Evolutionary conservation across 768 basidiomycete genomes (phyloP), one percentile per base, ranked within the genome.

Genomic region (Pulveroboletus sp.): DNA sequence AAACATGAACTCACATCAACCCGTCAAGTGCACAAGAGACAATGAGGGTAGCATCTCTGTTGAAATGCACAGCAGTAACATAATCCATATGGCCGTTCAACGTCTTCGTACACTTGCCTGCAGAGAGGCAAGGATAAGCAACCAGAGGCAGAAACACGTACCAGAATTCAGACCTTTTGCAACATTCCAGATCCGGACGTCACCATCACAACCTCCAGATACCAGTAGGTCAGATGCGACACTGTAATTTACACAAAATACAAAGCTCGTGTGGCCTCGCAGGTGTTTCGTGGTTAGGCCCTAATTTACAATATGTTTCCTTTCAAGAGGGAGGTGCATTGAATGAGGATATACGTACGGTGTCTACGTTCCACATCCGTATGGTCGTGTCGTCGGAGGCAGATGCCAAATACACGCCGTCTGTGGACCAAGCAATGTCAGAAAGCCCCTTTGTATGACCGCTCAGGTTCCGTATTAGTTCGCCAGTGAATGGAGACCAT

Each of bases 51-150:
- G 92, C 91, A 58, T 98, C 95, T 63, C 83, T 70, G 63, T 94
- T 95, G 74, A 95, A 99, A 64, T 91, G 86, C 3, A 97, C 93
- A 3, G 90, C 89, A 11, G 93, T 94, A 26, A 98, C 91, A 52
- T 89, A 94, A 69, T 98, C 95, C 42, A 93, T 76, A 66, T 98
- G 95, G 1, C 92, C 95, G 53, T 92, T 89, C 21, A 99, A 65
- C 2, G 86, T 89, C 67, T 90, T 86, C 68, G 91, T 76, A 60
- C 84, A 88, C 63, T 81, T 88, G 17, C 92, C 95, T 92, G 37
- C 5, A 13, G 4, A 10, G 14, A 5, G 21, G 21, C 17, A 26
- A 24, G 27, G 13, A 15, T 15, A 18, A 27, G 24, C 13, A 10
- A 14, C 5, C 6, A 28, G 17, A 21, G 30, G 17, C 14, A 30